These are phyloP conservation scores for Magnolia kwangsiensis DNA, from an alignment of 164 flowering plant genomes.

Conservation along the genomic window DNA sequence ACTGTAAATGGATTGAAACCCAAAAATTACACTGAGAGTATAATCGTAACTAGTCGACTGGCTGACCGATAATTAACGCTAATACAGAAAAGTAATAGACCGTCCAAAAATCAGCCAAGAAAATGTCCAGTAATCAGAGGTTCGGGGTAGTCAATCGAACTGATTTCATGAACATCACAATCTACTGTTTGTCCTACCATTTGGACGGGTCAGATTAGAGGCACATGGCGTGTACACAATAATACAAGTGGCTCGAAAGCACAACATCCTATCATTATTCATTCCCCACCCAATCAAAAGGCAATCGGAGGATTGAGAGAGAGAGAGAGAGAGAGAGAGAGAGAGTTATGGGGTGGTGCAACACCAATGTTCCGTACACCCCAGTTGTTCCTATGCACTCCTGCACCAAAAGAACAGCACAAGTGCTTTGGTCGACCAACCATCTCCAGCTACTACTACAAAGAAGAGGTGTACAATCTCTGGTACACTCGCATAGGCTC, in stretches of 20 bases:
- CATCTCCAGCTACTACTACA: neutral
- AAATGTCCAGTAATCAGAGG: neutral
- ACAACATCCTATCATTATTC: no score
- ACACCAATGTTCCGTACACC: constrained; percentile 9
- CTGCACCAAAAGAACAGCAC: neutral
- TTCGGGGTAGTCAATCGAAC: neutral
- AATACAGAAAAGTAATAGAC: neutral
- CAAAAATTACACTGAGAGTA: no score
- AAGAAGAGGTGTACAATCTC: neutral
- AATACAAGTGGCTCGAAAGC: neutral
- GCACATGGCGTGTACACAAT: no score
- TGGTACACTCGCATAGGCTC: neutral
- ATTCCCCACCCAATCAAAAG: no score
- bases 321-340: no score
- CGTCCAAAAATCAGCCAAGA: neutral
- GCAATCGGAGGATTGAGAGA: no score
- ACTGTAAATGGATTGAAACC: no score
- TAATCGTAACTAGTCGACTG: no score
- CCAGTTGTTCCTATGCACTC: constrained; percentile 8
- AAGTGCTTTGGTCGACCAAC: neutral
- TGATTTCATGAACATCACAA: neutral
- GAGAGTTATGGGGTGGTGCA: constrained; percentile 11
- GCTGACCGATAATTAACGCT: no score
- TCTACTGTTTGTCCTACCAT: neutral
- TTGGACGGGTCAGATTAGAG: neutral